Evolutionary conservation across 495 filamentous ascomycete genomes (phyloP), one percentile per base, ranked within the genome.

Genomic region (Hyaloscypha variabilis): DNA sequence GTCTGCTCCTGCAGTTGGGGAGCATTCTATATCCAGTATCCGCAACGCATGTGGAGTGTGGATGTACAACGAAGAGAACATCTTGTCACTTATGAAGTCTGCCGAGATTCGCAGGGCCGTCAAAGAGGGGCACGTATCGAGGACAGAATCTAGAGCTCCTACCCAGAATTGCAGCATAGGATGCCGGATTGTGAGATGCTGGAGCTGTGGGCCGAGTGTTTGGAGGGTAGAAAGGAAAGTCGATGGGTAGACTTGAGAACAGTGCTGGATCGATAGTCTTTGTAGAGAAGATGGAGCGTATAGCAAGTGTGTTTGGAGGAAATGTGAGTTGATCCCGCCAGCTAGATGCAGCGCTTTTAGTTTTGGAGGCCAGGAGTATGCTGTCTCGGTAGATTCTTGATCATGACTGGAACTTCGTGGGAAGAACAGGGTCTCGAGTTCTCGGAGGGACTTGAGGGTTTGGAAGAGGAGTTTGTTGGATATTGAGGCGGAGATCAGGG

Each of bases 401-500:
- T 74, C 75, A 49, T 73, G 72, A 57, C 70, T 73, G 36, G 81
- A 83, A n/a, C 75, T 79, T 23, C 80, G 81, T 2, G 89, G 89
- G 51, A 91, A 80, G 39, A 79, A 78, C 5, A 92, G 75, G 4
- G 72, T 77, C 28, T 73, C 67, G 17, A 90, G 79, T 29, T 80
- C 68, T 10, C 67, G 29, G 25, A 91, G 78, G 21, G 77, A 71
- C 31, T 78, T 74, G 25, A 89, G 67, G 2, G 87, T 77, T 56
- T 81, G 79, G 66, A 87, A 83, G 13, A 91, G 76, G 23, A 76
- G 69, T 30, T 76, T 68, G 58, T 87, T 81, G 6, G 73, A 72
- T 23, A 91, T 78, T 0, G 78, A 74, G 36, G 87, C 85, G 8
- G 75, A 76, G 23, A 91, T 81, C 25, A 90, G 81, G 17, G 79